A percentile compares a stretch with the other conserved stretches of the same genome.
Evolutionary conservation across 106 monocot genomes (phyloP).

Genomic region (Allium sativum): DNA sequence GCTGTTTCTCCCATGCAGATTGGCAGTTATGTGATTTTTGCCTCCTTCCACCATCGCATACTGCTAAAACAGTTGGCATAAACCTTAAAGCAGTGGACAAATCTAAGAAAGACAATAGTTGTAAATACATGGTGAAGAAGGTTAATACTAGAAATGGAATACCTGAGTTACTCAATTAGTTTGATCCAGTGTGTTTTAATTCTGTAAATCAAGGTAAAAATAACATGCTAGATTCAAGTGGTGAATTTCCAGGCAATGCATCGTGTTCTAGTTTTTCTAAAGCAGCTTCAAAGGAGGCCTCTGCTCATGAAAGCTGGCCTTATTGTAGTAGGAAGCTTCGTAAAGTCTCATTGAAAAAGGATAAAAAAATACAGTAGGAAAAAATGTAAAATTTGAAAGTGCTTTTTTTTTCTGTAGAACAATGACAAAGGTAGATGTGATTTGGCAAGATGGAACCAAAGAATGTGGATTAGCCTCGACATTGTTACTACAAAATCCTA

Average conservation of each 20-base stretch:
- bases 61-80: conserved; percentile 6
- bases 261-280: conserved; percentile 19
- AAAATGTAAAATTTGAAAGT: conserved; percentile 55
- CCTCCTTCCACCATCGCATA: conserved; percentile 28
- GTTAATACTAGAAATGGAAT: too few species aligned
- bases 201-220: conserved; percentile 6
- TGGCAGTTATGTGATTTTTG: conserved; percentile 98
- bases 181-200: too few species aligned
- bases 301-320: conserved; percentile 38
- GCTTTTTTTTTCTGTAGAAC: conserved; percentile 71
- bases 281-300: conserved; percentile 37
- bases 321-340: conserved; percentile 52
- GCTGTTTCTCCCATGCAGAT: conserved; percentile 75
- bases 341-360: conserved; percentile 52
- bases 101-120: too few species aligned
- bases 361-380: conserved; percentile 44
- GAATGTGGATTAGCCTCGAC: conserved; percentile 52
- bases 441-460: conserved; percentile 87
- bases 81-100: conserved; percentile 6
- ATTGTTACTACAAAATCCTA: conserved; percentile 58
- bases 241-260: conserved; percentile 6
- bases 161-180: too few species aligned
- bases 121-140: too few species aligned
- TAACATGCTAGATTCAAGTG: conserved; percentile 11
- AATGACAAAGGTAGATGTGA: conserved; percentile 68